Conservation (phyloP, 2,329 filamentous ascomycete species). For the Monosporascus sp. region DNA sequence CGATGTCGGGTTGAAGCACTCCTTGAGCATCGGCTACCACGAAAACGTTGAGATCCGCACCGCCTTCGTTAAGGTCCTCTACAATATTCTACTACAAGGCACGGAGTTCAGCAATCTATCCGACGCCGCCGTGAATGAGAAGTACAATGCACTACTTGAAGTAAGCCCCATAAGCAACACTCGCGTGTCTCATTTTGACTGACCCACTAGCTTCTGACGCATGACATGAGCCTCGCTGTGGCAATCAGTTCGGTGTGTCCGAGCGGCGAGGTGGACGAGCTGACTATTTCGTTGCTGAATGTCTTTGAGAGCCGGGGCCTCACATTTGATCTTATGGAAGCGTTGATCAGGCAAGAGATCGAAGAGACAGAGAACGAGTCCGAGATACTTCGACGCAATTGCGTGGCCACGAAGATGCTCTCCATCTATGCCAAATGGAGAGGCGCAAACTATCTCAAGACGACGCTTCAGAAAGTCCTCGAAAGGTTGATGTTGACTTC, state of each 20-base stretch:
- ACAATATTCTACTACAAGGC: constrained; percentile 66
- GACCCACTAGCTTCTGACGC: constrained; percentile 48
- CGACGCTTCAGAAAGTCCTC: constrained; percentile 61
- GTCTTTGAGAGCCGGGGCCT: constrained; percentile 65
- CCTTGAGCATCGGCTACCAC: constrained; percentile 65
- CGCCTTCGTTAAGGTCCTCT: constrained; percentile 65
- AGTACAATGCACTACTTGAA: constrained; percentile 61
- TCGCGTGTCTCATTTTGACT: constrained; percentile 4
- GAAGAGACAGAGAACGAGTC: constrained; percentile 66
- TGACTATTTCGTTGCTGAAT: constrained; percentile 62
- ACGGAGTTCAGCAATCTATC: constrained; percentile 67
- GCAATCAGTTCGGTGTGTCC: constrained; percentile 64
- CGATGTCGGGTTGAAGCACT: constrained; percentile 66
- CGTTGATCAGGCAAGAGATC: constrained; percentile 64
- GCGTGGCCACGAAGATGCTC: constrained; percentile 68
- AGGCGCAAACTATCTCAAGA: constrained; percentile 57
- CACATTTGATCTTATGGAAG: constrained; percentile 60
- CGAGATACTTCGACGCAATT: constrained; percentile 62
- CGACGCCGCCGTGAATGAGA: constrained; percentile 62
- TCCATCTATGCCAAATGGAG: constrained; percentile 71
- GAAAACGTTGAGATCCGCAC: constrained; percentile 66
- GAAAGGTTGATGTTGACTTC: constrained; percentile 63
- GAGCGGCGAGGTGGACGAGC: constrained; percentile 63
- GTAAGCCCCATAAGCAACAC: constrained; percentile 27
- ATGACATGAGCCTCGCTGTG: constrained; percentile 57